Percentiles rank a stretch among this genome's conserved stretches.
Conservation (phyloP, 2,329 filamentous ascomycete genomes). For the Diaporthe batatas region DNA sequence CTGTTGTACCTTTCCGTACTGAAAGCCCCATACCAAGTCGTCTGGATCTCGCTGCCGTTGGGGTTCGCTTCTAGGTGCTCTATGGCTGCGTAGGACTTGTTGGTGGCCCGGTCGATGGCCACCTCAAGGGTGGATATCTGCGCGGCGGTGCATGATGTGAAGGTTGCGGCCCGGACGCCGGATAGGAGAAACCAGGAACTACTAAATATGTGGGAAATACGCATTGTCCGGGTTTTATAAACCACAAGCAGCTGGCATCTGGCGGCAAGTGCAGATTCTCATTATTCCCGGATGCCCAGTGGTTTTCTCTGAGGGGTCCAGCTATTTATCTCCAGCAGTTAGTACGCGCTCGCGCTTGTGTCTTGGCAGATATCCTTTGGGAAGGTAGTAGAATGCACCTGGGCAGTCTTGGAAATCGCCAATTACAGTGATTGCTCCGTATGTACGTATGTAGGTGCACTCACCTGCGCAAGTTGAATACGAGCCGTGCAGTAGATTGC, state of each 20-base stretch:
- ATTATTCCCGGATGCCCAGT: accelerated
- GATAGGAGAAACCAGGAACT: not conserved
- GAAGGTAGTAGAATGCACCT: not conserved
- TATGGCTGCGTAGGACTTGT: conserved; percentile 13
- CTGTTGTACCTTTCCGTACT: not conserved
- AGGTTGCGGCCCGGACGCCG: not conserved
- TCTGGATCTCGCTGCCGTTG: conserved; percentile 1
- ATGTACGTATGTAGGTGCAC: not conserved
- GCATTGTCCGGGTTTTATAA: not conserved
- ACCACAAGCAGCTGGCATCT: no score
- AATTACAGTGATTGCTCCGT: not conserved
- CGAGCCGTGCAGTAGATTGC: no score
- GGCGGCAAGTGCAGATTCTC: not conserved
- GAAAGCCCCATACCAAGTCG: conserved; percentile 4
- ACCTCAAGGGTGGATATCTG: conserved; percentile 14
- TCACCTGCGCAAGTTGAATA: no score
- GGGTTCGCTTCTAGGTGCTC: conserved; percentile 18
- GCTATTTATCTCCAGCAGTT: not conserved
- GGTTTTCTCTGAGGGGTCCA: not conserved
- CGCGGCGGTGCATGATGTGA: conserved; percentile 1
- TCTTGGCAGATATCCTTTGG: conserved; percentile 6
- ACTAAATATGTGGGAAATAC: not conserved
- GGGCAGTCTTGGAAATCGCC: not conserved
- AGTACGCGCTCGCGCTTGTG: not conserved
- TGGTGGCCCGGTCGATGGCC: conserved; percentile 16